A percentile compares a stretch with the other conserved stretches of the same genome.
These are phyloP conservation scores for Abelmoschus esculentus DNA, from an alignment of 345 rosid species.

Conservation along the genomic window DNA sequence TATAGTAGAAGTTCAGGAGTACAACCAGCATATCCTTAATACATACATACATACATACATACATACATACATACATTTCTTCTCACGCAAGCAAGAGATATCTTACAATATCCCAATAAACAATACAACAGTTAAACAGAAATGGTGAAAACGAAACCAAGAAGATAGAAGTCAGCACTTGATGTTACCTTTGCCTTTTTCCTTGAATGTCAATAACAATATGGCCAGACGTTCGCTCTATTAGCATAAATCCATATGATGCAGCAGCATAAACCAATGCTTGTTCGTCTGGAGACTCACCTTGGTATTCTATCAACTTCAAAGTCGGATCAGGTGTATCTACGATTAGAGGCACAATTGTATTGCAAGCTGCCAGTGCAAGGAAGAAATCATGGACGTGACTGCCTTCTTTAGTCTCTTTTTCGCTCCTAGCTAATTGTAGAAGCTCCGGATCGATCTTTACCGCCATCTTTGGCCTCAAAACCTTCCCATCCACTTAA, in stretches of 20 bases:
- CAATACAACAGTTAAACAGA: neutral
- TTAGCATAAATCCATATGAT: conserved; percentile 91
- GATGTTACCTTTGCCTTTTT: conserved; percentile 68
- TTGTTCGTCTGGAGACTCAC: conserved; percentile 99
- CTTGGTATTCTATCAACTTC: conserved; percentile 89
- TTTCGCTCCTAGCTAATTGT: conserved; percentile 38
- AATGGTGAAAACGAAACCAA: neutral
- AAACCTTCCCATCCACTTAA: conserved; percentile 61
- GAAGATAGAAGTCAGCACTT: neutral
- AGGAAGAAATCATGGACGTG: conserved; percentile 75
- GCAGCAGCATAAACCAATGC: conserved; percentile 98
- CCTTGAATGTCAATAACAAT: conserved; percentile 81
- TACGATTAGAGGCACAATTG: conserved; percentile 71
- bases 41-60: neutral
- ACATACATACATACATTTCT: too few species aligned
- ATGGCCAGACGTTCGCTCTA: conserved; percentile 95
- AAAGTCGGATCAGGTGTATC: conserved; percentile 62
- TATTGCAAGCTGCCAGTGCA: conserved; percentile 96
- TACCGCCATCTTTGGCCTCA: conserved; percentile 84
- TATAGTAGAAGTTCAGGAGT: neutral
- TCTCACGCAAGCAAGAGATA: too few species aligned
- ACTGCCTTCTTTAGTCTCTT: conserved; percentile 39
- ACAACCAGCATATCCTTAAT: neutral
- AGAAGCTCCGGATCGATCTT: conserved; percentile 60
- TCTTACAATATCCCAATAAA: conserved; percentile 10